Conservation (phyloP, 148 eudicot species). For the Arctostaphylos glauca region DNA sequence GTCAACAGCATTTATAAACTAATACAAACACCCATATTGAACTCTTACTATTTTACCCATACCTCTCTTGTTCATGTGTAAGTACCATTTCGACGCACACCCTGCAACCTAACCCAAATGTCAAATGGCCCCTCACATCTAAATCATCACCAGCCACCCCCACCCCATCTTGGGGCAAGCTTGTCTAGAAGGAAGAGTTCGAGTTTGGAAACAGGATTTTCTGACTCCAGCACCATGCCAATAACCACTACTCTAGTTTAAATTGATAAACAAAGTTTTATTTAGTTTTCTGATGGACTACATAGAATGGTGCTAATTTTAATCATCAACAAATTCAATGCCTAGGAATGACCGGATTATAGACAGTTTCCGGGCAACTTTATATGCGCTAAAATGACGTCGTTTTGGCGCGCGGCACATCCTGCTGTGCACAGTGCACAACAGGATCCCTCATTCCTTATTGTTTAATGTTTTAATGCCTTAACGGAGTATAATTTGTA, state of each 20-base stretch:
- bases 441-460: too few relatives aligned
- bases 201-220: neutral
- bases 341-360: neutral
- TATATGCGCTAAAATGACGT: too few relatives aligned
- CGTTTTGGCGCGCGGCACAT: too few relatives aligned
- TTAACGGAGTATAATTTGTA: too few relatives aligned
- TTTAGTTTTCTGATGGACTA: neutral
- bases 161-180: neutral
- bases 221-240: neutral
- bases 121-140: neutral
- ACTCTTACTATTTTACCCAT: conserved; percentile 1
- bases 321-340: neutral
- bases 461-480: too few relatives aligned
- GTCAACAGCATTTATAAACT: neutral
- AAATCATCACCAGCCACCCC: neutral
- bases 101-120: neutral
- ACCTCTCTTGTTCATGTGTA: neutral
- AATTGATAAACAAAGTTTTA: neutral
- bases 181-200: neutral
- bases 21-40: neutral
- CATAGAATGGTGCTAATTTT: too few relatives aligned
- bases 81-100: neutral
- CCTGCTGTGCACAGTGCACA: too few relatives aligned
- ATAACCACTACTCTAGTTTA: neutral
- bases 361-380: neutral